Evolutionary conservation across 768 basidiomycete genomes (phyloP).

Genomic region (Rhizopogon vesiculosus): DNA sequence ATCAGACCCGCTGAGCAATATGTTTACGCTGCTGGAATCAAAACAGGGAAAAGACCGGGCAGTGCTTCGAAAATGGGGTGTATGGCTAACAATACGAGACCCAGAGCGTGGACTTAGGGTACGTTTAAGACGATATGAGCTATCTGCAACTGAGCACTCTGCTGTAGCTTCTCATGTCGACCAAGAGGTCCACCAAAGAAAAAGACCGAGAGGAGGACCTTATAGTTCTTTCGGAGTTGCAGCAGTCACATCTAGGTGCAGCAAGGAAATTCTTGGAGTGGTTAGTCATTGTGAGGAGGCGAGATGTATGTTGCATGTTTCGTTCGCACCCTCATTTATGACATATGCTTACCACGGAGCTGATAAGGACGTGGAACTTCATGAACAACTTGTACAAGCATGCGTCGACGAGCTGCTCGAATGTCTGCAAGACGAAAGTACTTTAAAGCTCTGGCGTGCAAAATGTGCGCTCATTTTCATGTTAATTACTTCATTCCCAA

Average conservation of each 20-base stretch:
- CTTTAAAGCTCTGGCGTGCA: constrained; percentile 64
- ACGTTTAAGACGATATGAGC: constrained; percentile 1
- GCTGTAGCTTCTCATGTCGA: constrained; percentile 17
- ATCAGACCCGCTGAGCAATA: constrained; percentile 21
- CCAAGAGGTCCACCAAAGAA: constrained; percentile 12
- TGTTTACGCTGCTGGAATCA: constrained; percentile 21
- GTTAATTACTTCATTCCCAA: neutral
- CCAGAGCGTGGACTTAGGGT: constrained; percentile 71
- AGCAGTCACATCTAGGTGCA: constrained; percentile 27
- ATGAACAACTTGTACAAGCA: constrained; percentile 56
- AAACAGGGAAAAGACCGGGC: constrained; percentile 43
- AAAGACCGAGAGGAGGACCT: constrained; percentile 25
- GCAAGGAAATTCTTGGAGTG: constrained; percentile 77
- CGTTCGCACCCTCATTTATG: neutral
- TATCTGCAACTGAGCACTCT: neutral
- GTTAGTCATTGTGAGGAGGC: constrained; percentile 66
- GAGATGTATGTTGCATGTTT: constrained; percentile 36
- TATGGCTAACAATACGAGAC: constrained; percentile 75
- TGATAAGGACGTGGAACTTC: constrained; percentile 53
- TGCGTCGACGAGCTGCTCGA: constrained; percentile 50
- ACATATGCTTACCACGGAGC: neutral
- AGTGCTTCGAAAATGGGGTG: constrained; percentile 68
- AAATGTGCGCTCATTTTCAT: constrained; percentile 42
- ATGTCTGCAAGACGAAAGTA: constrained; percentile 44
- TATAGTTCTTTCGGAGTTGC: constrained; percentile 23